phyloP scores from a whole-genome alignment of 768 basidiomycete genomes.

The Thelephora aurantiotincta region DNA sequence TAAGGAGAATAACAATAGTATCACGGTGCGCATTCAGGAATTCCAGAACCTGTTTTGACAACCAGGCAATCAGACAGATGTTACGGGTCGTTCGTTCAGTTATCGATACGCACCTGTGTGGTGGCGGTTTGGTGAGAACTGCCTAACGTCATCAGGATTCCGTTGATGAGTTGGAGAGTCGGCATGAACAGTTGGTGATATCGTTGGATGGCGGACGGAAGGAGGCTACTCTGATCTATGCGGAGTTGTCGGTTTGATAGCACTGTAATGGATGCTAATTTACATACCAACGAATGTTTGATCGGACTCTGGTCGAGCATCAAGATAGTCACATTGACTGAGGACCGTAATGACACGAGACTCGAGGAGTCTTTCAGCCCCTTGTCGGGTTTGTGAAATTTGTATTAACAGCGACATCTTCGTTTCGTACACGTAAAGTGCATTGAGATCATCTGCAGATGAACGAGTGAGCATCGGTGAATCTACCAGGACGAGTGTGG shows the following conservation, averaged over 20 bases:
- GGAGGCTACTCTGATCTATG: constrained; percentile 71
- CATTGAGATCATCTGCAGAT: constrained; percentile 67
- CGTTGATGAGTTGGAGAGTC: constrained; percentile 67
- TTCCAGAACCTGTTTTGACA: constrained; percentile 42
- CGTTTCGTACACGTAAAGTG: constrained; percentile 88
- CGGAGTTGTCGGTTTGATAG: constrained; percentile 1
- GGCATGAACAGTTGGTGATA: constrained; percentile 89
- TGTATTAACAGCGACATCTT: constrained; percentile 85
- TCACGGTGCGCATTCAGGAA: constrained; percentile 77
- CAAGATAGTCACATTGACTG: constrained; percentile 77
- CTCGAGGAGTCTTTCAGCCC: constrained; percentile 77
- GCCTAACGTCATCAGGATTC: constrained; percentile 67
- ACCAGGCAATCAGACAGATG: not conserved
- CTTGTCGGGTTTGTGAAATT: constrained; percentile 68
- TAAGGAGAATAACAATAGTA: constrained; percentile 70
- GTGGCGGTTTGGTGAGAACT: constrained; percentile 49
- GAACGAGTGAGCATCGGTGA: not conserved
- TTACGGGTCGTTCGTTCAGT: not conserved
- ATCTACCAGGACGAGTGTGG: not conserved
- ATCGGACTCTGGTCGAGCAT: constrained; percentile 72
- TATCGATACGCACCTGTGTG: constrained; percentile 39
- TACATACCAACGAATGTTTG: constrained; percentile 65
- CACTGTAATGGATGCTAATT: not conserved
- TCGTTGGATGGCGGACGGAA: constrained; percentile 75
- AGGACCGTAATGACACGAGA: constrained; percentile 60